These are phyloP conservation scores for Trypanosoma cruzi DNA, from an alignment of 208 protist genomes.

Conservation along the genomic window DNA sequence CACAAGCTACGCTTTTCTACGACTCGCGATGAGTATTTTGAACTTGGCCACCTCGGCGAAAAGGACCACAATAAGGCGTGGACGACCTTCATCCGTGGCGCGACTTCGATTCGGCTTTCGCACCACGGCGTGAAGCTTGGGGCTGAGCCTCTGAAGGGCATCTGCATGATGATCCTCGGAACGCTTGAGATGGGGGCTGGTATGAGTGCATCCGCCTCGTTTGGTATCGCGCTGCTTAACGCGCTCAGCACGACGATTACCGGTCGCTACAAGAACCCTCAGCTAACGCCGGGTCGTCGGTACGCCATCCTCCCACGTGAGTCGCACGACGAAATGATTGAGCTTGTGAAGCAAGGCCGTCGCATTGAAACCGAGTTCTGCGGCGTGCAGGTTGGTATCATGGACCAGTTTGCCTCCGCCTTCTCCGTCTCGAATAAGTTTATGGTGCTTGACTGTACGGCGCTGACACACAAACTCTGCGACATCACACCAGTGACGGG, in stretches of 20 bases:
- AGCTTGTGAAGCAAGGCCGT: conserved; percentile 69
- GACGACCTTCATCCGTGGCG: conserved; percentile 69
- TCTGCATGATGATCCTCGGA: conserved; percentile 77
- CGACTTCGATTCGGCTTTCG: conserved; percentile 54
- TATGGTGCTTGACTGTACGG: conserved; percentile 85
- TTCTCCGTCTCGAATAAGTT: conserved; percentile 74
- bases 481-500: conserved; percentile 52
- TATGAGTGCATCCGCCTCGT: conserved; percentile 86
- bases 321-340: conserved; percentile 38
- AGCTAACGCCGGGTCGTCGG: conserved; percentile 18
- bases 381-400: conserved; percentile 90
- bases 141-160: conserved; percentile 34
- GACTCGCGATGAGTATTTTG: conserved; percentile 51
- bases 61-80: conserved; percentile 53
- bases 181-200: conserved; percentile 85
- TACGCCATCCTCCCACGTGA: conserved; percentile 47
- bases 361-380: conserved; percentile 84
- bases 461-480: conserved; percentile 49
- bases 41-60: conserved; percentile 34
- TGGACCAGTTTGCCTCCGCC: conserved; percentile 91
- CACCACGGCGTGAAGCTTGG: conserved; percentile 48
- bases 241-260: conserved; percentile 49
- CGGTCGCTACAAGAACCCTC: conserved; percentile 30
- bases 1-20: conserved; percentile 67
- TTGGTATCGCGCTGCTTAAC: conserved; percentile 68